Conservation (phyloP, 306 rosid genomes). For the Dalbergia cultrata region DNA sequence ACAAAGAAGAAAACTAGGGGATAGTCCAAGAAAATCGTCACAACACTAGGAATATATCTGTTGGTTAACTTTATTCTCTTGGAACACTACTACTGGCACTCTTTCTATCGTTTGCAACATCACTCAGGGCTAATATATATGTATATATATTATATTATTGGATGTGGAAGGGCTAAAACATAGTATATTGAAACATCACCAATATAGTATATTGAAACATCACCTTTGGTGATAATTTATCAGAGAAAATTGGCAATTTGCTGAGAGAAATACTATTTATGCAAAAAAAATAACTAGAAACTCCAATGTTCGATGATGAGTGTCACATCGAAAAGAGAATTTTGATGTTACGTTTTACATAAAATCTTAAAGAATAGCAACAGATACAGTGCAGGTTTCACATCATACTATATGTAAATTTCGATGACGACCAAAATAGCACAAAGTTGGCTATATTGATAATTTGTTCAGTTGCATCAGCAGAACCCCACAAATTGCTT, state of each 20-base stretch:
- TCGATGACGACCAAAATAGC: conserved; percentile 2
- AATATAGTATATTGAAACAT: background rate
- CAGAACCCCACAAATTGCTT: conserved; percentile 28
- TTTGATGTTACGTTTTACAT: conserved; percentile 12
- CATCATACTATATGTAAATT: conserved; percentile 21
- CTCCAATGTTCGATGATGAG: background rate
- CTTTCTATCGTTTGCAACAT: conserved; percentile 32
- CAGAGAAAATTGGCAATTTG: background rate
- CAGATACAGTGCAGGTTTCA: conserved; percentile 5
- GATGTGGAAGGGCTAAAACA: background rate
- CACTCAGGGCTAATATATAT: conserved; percentile 32
- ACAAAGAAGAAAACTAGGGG: conserved; percentile 30
- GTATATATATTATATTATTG: no score
- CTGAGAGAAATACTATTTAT: background rate
- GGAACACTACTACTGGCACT: conserved; percentile 24
- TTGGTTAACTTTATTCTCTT: conserved; percentile 20
- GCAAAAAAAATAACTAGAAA: conserved; percentile 14
- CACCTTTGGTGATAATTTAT: background rate
- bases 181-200: background rate
- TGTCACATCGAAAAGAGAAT: conserved; percentile 5
- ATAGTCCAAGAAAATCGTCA: conserved; percentile 48
- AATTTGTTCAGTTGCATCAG: conserved; percentile 17
- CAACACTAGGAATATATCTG: conserved; percentile 32
- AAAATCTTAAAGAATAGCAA: conserved; percentile 17
- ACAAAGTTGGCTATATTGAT: background rate